Base-by-base conservation (phyloP, 2,329 filamentous ascomycete genomes). In the Monilinia laxa region DNA sequence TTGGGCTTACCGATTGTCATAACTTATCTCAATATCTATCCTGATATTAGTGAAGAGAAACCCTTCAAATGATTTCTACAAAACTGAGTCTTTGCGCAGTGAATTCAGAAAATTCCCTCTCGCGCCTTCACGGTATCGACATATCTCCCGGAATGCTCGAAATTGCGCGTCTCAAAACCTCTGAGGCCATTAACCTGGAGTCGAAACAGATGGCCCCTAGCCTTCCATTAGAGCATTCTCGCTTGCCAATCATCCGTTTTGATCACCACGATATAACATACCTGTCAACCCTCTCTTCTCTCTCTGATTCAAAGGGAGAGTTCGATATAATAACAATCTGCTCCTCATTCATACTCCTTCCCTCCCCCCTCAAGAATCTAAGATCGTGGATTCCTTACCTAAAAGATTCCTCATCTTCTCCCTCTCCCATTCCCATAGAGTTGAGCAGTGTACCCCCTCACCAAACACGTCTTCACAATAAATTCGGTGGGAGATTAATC, bases 281-380 rank as follows among this genome's bases (percentile, higher is more conserved):
- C 4, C 35, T 63, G 12, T 20, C 47, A n/a, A 28, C 18, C 14
- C 35, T 55, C 20, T n/a, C 62, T 9, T 54, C 20, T 28, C 18
- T 64, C 2, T 40, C 20, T 2, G 9, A 14, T 11, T 14, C 10
- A 31, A 18, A 25, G 4, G 20, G 16, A 31, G 28, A 16, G 6
- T 64, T 55, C 40, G 35, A 64, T 35, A 45, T 55, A 28, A 55
- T 64, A 9, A 64, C 51, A 16, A 49, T 64, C 18, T 63, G 35
- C n/a, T 55, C 38, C 6, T 51, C 62, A 9, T 64, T 47, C 31
- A 52, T 53, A 11, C 47, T 53, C n/a, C 51, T 55, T 11, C 35
- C 60, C 1, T 23, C 16, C 25, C 38, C 60, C 9, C 23, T 54
- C 31, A 11, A n/a, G 10, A 12, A 16, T 7, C 23, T 55, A 25